phyloP scores from a whole-genome alignment of 768 basidiomycete species.

The Wakefieldia striispora region DNA sequence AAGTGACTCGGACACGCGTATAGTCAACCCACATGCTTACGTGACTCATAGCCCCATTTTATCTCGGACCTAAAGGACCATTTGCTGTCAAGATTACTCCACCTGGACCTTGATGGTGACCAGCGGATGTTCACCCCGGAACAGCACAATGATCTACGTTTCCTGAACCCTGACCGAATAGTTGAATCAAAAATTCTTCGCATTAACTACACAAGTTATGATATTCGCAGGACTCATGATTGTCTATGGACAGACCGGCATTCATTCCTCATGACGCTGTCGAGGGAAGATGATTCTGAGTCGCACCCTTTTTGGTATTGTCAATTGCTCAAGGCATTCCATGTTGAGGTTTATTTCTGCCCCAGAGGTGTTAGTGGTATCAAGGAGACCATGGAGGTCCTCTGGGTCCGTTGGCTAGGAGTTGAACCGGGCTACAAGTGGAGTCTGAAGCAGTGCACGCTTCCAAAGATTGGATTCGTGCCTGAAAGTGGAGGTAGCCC shows the following conservation, averaged over 20 bases:
- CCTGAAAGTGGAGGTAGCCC: not conserved
- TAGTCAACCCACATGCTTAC: no score
- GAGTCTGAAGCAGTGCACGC: slow-evolving; percentile 1
- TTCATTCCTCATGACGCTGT: slow-evolving; percentile 8
- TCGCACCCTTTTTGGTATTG: slow-evolving; percentile 25
- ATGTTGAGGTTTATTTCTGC: not conserved
- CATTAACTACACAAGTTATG: slow-evolving; percentile 18
- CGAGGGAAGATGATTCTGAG: not conserved
- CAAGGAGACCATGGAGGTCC: slow-evolving; percentile 1
- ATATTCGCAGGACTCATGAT: slow-evolving; percentile 13
- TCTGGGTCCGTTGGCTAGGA: slow-evolving; percentile 2
- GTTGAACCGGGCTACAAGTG: slow-evolving; percentile 1
- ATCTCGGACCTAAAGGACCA: no score
- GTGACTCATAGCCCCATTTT: no score
- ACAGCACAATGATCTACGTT: no score
- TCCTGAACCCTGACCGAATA: no score
- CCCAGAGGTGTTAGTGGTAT: no score
- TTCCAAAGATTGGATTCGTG: slow-evolving; percentile 17
- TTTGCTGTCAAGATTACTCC: no score
- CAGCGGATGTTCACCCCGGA: no score
- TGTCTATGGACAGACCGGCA: no score
- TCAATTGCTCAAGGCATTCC: slow-evolving; percentile 10
- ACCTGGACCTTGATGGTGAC: no score
- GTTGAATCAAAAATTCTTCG: not conserved
- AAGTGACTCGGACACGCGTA: no score